Base-by-base conservation (phyloP, 2,329 filamentous ascomycete genomes). In the Colletotrichum karsti region DNA sequence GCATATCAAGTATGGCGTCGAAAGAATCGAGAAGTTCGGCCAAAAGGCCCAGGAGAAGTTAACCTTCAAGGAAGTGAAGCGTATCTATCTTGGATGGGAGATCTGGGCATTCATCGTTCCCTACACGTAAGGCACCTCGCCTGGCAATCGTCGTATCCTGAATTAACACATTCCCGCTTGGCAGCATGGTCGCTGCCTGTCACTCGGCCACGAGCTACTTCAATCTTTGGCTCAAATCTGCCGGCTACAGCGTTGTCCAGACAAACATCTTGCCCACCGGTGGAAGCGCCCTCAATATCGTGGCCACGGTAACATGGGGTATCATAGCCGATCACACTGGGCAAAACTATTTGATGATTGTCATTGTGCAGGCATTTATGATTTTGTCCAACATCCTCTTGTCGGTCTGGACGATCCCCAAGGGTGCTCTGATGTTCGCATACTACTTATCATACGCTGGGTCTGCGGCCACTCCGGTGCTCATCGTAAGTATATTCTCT, bases 191-290 rank as follows among this genome's bases (percentile, higher is more conserved):
- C 2, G 70, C 71, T 4, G 60, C 62, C 7, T 66, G 63, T 10
- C 53, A 62, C 4, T 57, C 57, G 0, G 67, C 63, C 3, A 69
- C 71, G 7, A 67, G 63, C 60, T 71, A 73, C 59, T 82, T 42
- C 72, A 77, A 15, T 20, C 69, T 82, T 1, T 83, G 80, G 79
- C 70, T 83, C 42, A 83, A 82, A 72, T 76, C 48, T 74, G 82
- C 62, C 67, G 74, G 77, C n/a, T 83, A 82, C 63, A 82, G 84
- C 46, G 64, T 72, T 0, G 86, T 84, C 82, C 88, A 90, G 69
- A 80, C 83, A 26, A 81, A 41, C 86, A 85, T 0, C 73, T 87
- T 77, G 85, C n/a, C 24, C 74, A 67, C 63, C 10, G 55, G 54
- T 2, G 62, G 62, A 10, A 60, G 46, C 20, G 71, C 70, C 9